Evolutionary conservation across 257 asterid species (phyloP).

Genomic region (Solanum paucissectum): DNA sequence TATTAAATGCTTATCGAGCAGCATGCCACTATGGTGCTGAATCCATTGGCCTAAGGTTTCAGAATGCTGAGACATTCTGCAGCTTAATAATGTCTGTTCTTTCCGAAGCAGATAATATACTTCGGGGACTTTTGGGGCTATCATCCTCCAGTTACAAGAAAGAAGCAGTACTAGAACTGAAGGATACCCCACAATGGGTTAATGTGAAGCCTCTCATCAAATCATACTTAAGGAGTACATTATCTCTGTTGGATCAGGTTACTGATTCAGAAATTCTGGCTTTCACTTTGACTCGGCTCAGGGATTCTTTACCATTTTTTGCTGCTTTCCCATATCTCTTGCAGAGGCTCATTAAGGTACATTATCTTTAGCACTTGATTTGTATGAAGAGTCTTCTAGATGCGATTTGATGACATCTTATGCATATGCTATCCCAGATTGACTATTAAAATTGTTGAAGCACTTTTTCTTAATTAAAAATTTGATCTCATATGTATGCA

Average conservation of each 20-base stretch:
- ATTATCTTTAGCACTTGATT: neutral
- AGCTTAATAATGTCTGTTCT: slow-evolving; percentile 46
- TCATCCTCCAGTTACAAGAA: slow-evolving; percentile 41
- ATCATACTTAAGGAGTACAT: slow-evolving; percentile 73
- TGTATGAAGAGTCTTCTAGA: neutral
- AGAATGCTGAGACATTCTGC: slow-evolving; percentile 60
- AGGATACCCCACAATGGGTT: slow-evolving; percentile 52
- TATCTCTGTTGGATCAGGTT: slow-evolving; percentile 71
- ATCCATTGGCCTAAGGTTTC: slow-evolving; percentile 43
- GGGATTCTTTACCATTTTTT: slow-evolving; percentile 56
- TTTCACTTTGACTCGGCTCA: slow-evolving; percentile 53
- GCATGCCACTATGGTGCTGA: slow-evolving; percentile 85
- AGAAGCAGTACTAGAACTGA: slow-evolving; percentile 41
- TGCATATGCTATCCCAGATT: neutral
- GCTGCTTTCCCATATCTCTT: slow-evolving; percentile 63
- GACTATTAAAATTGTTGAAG: neutral
- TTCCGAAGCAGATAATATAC: slow-evolving; percentile 55
- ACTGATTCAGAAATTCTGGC: slow-evolving; percentile 66
- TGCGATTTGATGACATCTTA: neutral
- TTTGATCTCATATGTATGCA: neutral
- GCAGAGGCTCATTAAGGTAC: slow-evolving; percentile 68
- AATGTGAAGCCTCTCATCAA: slow-evolving; percentile 52
- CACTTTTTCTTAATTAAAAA: neutral
- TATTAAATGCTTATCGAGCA: slow-evolving; percentile 86
- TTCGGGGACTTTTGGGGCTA: slow-evolving; percentile 49